phyloP scores from a whole-genome alignment of 805 yeast genomes.

The Zygosaccharomyces rouxii region DNA sequence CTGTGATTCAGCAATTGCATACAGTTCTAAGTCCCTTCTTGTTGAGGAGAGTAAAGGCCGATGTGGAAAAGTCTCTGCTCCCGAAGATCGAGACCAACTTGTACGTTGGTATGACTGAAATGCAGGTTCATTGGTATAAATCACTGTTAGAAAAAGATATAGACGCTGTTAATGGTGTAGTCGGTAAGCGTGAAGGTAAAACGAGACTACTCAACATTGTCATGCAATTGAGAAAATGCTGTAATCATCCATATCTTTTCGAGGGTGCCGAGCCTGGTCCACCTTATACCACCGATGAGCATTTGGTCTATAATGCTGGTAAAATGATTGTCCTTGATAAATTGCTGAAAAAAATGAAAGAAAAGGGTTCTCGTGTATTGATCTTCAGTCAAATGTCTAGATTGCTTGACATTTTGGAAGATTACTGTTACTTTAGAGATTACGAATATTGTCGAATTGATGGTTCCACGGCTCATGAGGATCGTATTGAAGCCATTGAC shows the following conservation, averaged over 20 bases:
- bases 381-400: slow-evolving; percentile 94
- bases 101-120: slow-evolving; percentile 90
- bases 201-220: slow-evolving; percentile 88
- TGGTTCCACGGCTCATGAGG: slow-evolving; percentile 91
- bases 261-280: slow-evolving; percentile 99
- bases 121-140: slow-evolving; percentile 92
- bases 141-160: slow-evolving; percentile 85
- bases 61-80: slow-evolving; percentile 83
- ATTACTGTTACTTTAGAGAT: slow-evolving; percentile 80
- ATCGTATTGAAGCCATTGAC: slow-evolving; percentile 87
- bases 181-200: slow-evolving; percentile 91
- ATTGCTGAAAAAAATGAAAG: slow-evolving; percentile 63
- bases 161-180: slow-evolving; percentile 93
- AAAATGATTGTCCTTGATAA: slow-evolving; percentile 88
- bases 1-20: slow-evolving; percentile 82
- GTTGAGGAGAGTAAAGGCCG: slow-evolving; percentile 83
- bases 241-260: slow-evolving; percentile 93
- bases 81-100: slow-evolving; percentile 90
- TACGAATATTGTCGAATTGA: slow-evolving; percentile 88
- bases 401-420: slow-evolving; percentile 83
- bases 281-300: slow-evolving; percentile 94
- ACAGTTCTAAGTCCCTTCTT: slow-evolving; percentile 83
- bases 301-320: slow-evolving; percentile 82
- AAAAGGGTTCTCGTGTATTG: slow-evolving; percentile 81
- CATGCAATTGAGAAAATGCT: slow-evolving; percentile 94